Conservation (phyloP, 2,329 filamentous ascomycete genomes). For the Scopulariopsis brevicaulis region DNA sequence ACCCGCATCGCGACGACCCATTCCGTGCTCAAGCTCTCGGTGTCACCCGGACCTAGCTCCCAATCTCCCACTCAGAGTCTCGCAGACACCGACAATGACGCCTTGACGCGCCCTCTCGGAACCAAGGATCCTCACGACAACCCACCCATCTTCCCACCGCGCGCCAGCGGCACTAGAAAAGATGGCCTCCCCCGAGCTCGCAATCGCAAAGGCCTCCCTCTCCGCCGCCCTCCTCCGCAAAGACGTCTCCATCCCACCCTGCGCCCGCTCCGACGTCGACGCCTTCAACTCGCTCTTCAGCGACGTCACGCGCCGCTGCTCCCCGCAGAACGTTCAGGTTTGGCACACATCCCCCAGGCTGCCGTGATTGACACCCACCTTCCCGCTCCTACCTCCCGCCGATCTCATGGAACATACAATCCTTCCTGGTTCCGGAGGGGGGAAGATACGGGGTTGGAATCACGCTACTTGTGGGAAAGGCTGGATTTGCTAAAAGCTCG, state of each 20-base stretch:
- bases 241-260: constrained; percentile 47
- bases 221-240: constrained; percentile 61
- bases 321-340: constrained; percentile 80
- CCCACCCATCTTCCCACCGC: neutral
- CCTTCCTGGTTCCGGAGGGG: constrained; percentile 1
- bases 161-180: neutral
- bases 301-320: constrained; percentile 58
- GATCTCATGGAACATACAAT: constrained; percentile 7
- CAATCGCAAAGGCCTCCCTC: constrained; percentile 71
- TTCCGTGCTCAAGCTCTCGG: too few species aligned
- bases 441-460: neutral
- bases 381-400: neutral
- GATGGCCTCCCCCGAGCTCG: constrained; percentile 60
- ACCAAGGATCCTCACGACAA: neutral
- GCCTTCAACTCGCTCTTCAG: constrained; percentile 57
- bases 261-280: constrained; percentile 58
- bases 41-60: neutral
- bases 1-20: neutral
- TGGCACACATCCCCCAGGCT: constrained; percentile 29
- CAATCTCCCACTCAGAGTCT: neutral
- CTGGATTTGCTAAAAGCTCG: neutral
- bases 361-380: neutral
- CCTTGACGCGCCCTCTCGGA: neutral
- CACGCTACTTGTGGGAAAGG: neutral
- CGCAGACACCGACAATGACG: neutral